These are phyloP conservation scores for Starmera caribaea DNA, from an alignment of 805 yeast species.

Conservation along the genomic window DNA sequence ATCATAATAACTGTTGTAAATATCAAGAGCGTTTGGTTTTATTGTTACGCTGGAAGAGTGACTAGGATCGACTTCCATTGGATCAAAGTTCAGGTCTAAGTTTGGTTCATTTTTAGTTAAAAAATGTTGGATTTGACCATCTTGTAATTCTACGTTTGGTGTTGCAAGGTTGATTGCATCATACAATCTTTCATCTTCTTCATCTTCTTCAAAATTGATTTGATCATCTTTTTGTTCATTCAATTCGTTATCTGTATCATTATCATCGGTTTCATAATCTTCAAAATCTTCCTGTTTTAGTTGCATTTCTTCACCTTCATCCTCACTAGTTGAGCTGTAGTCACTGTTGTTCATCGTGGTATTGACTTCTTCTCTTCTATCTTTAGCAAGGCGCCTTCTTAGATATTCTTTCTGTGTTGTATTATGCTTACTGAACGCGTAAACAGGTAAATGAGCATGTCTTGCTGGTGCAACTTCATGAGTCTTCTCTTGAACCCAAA, in stretches of 20 bases:
- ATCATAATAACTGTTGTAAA: too few species aligned
- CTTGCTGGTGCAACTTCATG: too few species aligned
- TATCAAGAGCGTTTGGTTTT: too few species aligned
- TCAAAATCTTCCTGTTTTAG: neutral
- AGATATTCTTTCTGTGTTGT: too few species aligned
- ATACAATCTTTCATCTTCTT: neutral
- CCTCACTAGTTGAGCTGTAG: neutral
- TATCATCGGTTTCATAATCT: neutral
- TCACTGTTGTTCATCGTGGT: slow-evolving; percentile 1
- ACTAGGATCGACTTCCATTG: too few species aligned
- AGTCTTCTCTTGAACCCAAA: slow-evolving; percentile 11
- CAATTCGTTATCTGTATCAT: neutral
- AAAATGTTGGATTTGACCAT: neutral
- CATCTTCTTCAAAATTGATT: slow-evolving; percentile 6
- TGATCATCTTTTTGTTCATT: slow-evolving; percentile 5
- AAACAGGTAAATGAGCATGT: too few species aligned
- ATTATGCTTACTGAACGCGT: too few species aligned
- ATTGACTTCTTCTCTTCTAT: too few species aligned
- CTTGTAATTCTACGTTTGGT: neutral
- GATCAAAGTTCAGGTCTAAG: too few species aligned
- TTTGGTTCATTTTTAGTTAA: neutral
- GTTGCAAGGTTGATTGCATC: neutral
- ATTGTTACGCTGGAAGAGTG: too few species aligned
- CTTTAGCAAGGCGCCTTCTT: too few species aligned
- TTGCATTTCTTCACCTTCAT: neutral